Base-by-base conservation (phyloP, 2,329 filamentous ascomycete genomes). In the Seiridium cupressi region DNA sequence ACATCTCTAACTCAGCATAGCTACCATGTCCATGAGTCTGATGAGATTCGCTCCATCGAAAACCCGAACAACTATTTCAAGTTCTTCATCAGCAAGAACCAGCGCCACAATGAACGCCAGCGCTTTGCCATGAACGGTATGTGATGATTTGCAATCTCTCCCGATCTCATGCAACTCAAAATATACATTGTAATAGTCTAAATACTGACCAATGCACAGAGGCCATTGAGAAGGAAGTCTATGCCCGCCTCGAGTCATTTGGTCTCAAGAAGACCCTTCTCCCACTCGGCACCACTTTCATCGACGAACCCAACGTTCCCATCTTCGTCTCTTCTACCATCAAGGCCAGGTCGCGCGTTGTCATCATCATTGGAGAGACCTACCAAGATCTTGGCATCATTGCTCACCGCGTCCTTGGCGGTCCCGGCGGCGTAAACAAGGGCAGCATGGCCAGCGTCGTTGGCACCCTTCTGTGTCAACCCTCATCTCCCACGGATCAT, bases 41-140 rank as follows among this genome's bases (percentile, higher is more conserved):
- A 94, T 65, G 86, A 94, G 68, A 84, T 97, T 62, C 87, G 90
- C 53, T 87, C 81, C 62, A 88, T 91, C 58, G 78, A 83, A 31
- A 78, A 92, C 42, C 87, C 89, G 0, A 81, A 89, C 35, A 79
- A 83, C 64, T 89, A 88, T 70, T 96, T 92, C 79, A 84, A 91
- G 66, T 97, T 84, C 80, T 89, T 87, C 71, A 74, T 90, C 57
- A 89, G 84, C 71, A 87, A 85, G 66, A 93, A 92, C 73, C 79
- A 84, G n/a, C 87, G 92, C 44, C 83, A 89, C 75, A 97, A 97
- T 72, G 83, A 89, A 46, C 80, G 89, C 26, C 91, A 92, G 68
- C 84, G 89, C 18, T 90, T 90, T 64, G 81, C 87, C 44, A 87
- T 96, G 74, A 89, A 96, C 68, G 76, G 92, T 91, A 72, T 65